Base-by-base conservation (phyloP, 2,329 filamentous ascomycete species). In the Alternaria panax region DNA sequence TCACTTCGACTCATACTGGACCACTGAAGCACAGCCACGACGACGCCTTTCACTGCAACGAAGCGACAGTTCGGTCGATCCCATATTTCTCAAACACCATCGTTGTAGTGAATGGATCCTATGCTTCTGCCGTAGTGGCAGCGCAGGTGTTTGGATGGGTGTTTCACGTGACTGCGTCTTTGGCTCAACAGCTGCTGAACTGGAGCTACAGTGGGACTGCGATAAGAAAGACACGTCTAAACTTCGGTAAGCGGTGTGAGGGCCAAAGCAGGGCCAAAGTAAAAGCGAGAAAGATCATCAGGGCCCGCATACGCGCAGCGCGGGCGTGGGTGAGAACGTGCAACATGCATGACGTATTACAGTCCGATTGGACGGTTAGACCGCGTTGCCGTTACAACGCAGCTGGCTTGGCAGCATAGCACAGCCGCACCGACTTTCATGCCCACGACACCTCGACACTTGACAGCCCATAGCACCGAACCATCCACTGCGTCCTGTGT, bases 1-100 rank as follows among this genome's bases (percentile, higher is more conserved):
- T 63, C 63, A 63, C 28, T 65, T 65, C 57, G 60, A 63, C 63
- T 65, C 63, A 59, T 63, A 27, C 18, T 24, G 45, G 24, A 43
- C 41, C 36, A 40, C 47, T 43, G 36, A 32, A 40, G 38, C 43
- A 30, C 43, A 42, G 41, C 24, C 40, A 50, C 28, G 30, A 50
- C 28, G 30, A 38, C n/a, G 5, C 9, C 20, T n/a, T 18, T 47
- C 34, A 57, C 45, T 11, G 22, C 18, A 34, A 20, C 14, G 24
- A 32, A 34, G 38, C 28, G 5, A 5, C 22, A 14, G 28, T 9
- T 20, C 18, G 5, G 20, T 14, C 12, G 45, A 47, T n/a, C 11
- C n/a, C 28, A 9, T 32, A 1, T 6, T 30, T n/a, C 1, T 16
- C 14, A n/a, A 9, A 22, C 27, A 22, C 6, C 8, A 5, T 47